Evolutionary conservation across 1,139 yeast species (phyloP).

Genomic region (Lodderomyces pseudojiufengensis): DNA sequence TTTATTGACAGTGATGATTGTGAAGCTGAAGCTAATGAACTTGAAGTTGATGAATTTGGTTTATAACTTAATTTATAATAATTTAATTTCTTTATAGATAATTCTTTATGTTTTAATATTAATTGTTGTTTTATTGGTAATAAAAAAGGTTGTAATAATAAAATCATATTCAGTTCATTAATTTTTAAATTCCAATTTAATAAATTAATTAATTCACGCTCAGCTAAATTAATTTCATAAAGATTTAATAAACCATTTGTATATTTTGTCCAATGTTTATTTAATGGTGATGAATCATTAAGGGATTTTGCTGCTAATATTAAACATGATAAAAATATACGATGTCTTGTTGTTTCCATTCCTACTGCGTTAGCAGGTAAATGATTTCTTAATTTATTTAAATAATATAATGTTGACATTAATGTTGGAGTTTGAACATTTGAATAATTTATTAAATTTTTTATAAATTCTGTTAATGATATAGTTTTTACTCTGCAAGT

Average conservation of each 20-base stretch:
- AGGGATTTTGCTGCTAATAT: slow-evolving; percentile 86
- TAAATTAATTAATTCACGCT: slow-evolving; percentile 76
- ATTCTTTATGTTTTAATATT: slow-evolving; percentile 27
- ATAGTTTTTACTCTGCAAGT: slow-evolving; percentile 10
- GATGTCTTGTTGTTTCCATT: slow-evolving; percentile 89
- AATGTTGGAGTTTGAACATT: slow-evolving; percentile 94
- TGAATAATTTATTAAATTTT: slow-evolving; percentile 67
- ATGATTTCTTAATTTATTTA: slow-evolving; percentile 68
- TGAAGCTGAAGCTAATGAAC: background rate
- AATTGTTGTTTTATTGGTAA: slow-evolving; percentile 55
- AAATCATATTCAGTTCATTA: slow-evolving; percentile 62
- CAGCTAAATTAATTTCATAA: slow-evolving; percentile 85
- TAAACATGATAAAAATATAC: slow-evolving; percentile 84
- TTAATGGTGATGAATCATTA: slow-evolving; percentile 90
- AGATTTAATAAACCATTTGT: slow-evolving; percentile 77
- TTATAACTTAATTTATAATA: slow-evolving; percentile 35
- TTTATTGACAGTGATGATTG: slow-evolving; percentile 2
- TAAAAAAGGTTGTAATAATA: slow-evolving; percentile 71
- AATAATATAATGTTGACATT: slow-evolving; percentile 85
- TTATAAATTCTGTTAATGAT: slow-evolving; percentile 59
- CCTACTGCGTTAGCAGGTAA: slow-evolving; percentile 90
- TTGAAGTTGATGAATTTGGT: background rate
- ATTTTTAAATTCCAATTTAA: slow-evolving; percentile 82
- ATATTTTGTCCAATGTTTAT: slow-evolving; percentile 93
- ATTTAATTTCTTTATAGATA: slow-evolving; percentile 31